These are phyloP conservation scores for Persicaria tinctoria DNA, from an alignment of 148 eudicot genomes.

Conservation along the genomic window DNA sequence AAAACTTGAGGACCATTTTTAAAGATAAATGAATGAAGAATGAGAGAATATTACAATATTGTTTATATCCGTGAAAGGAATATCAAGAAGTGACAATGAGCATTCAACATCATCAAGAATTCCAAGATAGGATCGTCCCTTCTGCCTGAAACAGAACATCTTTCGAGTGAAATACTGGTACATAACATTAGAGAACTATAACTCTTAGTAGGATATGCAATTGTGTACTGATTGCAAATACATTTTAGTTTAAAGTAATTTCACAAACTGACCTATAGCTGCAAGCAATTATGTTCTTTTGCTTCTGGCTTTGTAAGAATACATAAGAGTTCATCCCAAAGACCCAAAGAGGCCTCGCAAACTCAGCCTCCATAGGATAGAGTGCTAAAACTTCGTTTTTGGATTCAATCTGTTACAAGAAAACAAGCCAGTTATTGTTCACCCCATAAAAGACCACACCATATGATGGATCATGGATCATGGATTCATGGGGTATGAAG, in stretches of 20 bases:
- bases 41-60: slow-evolving; percentile 49
- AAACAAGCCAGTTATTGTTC: background rate
- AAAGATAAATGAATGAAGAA: slow-evolving; percentile 6
- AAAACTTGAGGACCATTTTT: background rate
- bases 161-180: background rate
- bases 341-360: slow-evolving; percentile 84
- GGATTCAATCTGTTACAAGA: slow-evolving; percentile 52
- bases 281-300: slow-evolving; percentile 68
- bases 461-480: background rate
- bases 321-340: slow-evolving; percentile 84
- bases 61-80: slow-evolving; percentile 82
- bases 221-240: background rate
- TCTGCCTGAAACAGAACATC: slow-evolving; percentile 49
- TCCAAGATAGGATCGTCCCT: slow-evolving; percentile 76
- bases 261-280: slow-evolving; percentile 60
- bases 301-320: slow-evolving; percentile 31
- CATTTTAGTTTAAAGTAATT: background rate
- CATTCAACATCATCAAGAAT: slow-evolving; percentile 57
- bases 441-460: slow-evolving; percentile 9
- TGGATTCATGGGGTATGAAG: too few species aligned
- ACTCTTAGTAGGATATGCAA: background rate
- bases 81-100: slow-evolving; percentile 49
- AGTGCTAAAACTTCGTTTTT: slow-evolving; percentile 60
- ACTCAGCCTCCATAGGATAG: slow-evolving; percentile 78
- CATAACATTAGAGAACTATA: background rate